Evolutionary conservation across 148 eudicot species (phyloP), one percentile per base, ranked within the genome.

Genomic region (Rhododendron griersonianum): DNA sequence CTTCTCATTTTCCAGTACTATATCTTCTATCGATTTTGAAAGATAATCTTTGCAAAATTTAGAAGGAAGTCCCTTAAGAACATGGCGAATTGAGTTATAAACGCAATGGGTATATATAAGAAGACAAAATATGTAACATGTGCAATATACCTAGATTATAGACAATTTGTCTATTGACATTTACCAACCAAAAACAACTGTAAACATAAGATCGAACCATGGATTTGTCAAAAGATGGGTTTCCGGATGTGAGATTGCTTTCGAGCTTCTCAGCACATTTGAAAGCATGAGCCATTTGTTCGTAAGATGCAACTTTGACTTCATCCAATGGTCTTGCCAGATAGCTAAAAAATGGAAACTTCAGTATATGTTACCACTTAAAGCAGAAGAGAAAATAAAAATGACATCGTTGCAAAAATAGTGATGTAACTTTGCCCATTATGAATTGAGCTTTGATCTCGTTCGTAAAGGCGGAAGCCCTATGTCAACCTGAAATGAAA

Each of bases 101-200:
- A 23, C 71, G 4, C 7, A 50, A 47, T 75, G 30, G 51, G 53
- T 59, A 4, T 11, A 50, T 63, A 33, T 48, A 78, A 51, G 16
- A 61, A 0, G 39, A 44, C 9, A 57, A n/a, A 45, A 71, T 41
- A 84, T 28, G 35, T 23, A 37, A 37, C 16, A 2, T 84, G 19
- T 84, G 5, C 8, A 37, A 35, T 30, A 11, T 25, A 21, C 15
- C 14, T 47, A 35, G 7, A 57, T 44, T 28, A 59, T 80, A 15
- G n/a, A 78, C n/a, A 39, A 41, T 14, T 39, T 33, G 15, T 8
- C 13, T 6, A 55, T 61, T 30, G 80, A 57, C 21, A 87, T 93
- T 90, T 89, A 93, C 95, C 94, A 93, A n/a, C 93, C 95, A 93
- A 87, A 93, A 93, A 85, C 95, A 93, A 84, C 95, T 93, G 48